Base-by-base conservation (phyloP, 176 grass and related monocot genomes). In the Musa schizocarpa region DNA sequence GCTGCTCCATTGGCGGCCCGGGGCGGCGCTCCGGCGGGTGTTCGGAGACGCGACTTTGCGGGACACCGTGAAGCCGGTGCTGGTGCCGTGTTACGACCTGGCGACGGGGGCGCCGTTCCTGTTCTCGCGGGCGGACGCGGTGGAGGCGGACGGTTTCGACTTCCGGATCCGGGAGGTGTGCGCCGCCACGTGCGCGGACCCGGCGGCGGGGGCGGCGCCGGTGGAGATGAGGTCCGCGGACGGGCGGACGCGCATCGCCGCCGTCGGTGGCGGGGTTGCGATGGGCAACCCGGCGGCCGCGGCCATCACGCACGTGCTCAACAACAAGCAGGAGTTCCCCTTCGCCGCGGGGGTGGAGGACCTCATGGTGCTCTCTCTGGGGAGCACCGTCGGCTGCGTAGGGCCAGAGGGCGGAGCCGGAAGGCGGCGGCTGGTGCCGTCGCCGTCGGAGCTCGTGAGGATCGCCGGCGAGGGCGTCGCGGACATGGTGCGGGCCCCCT, bases 381-480 rank as follows among this genome's bases (percentile, higher is more conserved):
- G 92, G 34, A 43, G 4, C 50, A 81, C 83, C 43, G 74, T 25
- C 26, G 57, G 49, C 13, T 43, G 34, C 34, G 34, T 6, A 43
- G 34, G 34, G 25, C 57, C 11, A 11, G 34, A 17, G 10, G 88
- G 88, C 49, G 87, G 90, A 77, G 65, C 5, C 14, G 76, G 81
- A 1, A 55, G 56, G n/a, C 49, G 57, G 57, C 13, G 17, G 17
- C 17, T 62, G 34, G 34, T n/a, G 57, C 57, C 57, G 57, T 62
- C 57, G 17, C 1, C 14, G 57, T 63, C 84, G 34, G 84, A 89
- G 67, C 82, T 92, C 61, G 84, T 88, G 24, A 75, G 88, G 65
- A 92, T 96, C 81, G 92, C 92, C 62, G 80, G 88, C 4, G 88
- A 96, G 54, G 88, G 92, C 55, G 81, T 92, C 29, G 82, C 92